A percentile compares a stretch with the other conserved stretches of the same genome.
Conservation (phyloP, 176 grass and related monocot genomes). For the Bromus sterilis region DNA sequence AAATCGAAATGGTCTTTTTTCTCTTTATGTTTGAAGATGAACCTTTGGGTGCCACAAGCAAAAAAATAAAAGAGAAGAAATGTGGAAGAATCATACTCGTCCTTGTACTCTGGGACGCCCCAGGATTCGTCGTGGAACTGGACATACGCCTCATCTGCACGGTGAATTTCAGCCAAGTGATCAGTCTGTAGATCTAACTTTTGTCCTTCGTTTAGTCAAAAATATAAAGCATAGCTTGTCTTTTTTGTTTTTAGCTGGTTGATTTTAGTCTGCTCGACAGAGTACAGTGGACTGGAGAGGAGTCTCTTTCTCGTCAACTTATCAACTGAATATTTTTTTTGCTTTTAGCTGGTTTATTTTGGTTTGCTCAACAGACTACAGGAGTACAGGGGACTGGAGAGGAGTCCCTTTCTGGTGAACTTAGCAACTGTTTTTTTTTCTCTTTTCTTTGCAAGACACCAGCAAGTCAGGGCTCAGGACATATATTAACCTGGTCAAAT, state of each 20-base stretch:
- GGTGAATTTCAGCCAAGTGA: not conserved
- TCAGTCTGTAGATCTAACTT: not conserved
- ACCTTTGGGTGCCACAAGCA: not conserved
- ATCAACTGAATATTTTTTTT: conserved; percentile 13
- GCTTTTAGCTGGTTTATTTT: not conserved
- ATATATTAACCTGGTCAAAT: not conserved
- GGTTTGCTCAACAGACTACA: conserved; percentile 16
- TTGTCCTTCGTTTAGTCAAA: not conserved
- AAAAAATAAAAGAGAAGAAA: not conserved
- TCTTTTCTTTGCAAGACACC: not conserved
- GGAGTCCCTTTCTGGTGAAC: conserved; percentile 13
- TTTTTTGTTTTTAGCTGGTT: not conserved
- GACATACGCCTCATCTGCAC: conserved; percentile 74
- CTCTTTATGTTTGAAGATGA: not conserved
- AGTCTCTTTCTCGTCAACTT: conserved; percentile 17
- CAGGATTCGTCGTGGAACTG: conserved; percentile 90
- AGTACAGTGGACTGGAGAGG: not conserved
- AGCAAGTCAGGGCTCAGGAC: not conserved
- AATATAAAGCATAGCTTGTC: not conserved
- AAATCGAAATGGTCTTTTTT: not conserved
- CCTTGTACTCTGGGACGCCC: conserved; percentile 80
- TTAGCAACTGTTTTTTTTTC: conserved; percentile 16
- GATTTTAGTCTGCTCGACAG: conserved; percentile 14
- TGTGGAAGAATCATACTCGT: conserved; percentile 47
- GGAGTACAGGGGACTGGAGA: not conserved